Base-by-base conservation (phyloP, 768 basidiomycete species). In the Chalciporus piperatus region DNA sequence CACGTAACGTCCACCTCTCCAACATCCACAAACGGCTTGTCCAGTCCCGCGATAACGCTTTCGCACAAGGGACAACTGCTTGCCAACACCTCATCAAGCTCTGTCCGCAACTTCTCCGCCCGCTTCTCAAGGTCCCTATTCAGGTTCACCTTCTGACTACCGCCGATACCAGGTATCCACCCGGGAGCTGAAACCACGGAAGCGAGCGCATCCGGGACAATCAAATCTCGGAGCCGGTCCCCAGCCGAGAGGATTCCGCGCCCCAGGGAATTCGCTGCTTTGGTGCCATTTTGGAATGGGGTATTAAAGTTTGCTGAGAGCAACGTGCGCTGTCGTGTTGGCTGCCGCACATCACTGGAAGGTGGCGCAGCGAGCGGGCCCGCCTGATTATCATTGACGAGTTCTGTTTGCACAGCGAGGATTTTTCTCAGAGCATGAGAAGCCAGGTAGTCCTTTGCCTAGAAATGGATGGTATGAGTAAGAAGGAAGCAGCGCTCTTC, bases 21-120 rank as follows among this genome's bases (percentile, higher is more conserved):
- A 30, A 84, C 80, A 57, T 79, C 76, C 44, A 89, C 81, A 61
- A 98, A 98, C 12, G 92, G 85, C 66, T 83, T 87, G 66, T 98
- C 95, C 59, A 98, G 69, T 6, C 88, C 87, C 5, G 77, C 83
- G 41, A 97, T 79, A 16, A 94, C 88, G 55, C 86, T 86, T 65
- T 98, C 97, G 68, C 97, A 99, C 51, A 98, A 71, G 27, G 95
- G 94, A 72, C 97, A 98, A 52, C 79, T 90, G 58, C 87, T 85
- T 16, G 94, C 87, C 37, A 99, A 74, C 54, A 98, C 67, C 47
- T 92, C 89, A 59, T 99, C 97, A 63, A 99, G 67, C 72, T 98
- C 93, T 38, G 77, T 77, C 59, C 89, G 76, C 66, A 97, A 60
- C 66, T 80, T 84, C 70, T 92, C 90, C 42, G 76, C 72, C 67